Evolutionary conservation across 768 basidiomycete species (phyloP).

Genomic region (Leccinum imitatum): DNA sequence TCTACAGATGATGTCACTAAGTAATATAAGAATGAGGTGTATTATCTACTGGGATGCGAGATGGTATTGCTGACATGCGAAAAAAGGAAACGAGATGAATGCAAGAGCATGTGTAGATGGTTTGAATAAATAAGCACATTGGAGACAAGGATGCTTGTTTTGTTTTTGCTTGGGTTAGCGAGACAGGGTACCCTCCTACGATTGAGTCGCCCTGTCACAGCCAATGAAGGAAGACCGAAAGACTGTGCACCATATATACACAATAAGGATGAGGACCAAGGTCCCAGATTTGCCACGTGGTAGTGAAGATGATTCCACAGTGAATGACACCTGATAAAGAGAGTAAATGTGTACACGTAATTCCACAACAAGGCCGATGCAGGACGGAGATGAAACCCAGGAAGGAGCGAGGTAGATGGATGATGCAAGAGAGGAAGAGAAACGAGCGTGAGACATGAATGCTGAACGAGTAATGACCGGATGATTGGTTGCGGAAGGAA

Average conservation of each 20-base stretch:
- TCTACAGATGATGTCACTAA: slow-evolving; percentile 27
- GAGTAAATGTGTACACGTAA: slow-evolving; percentile 32
- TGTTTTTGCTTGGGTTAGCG: not conserved
- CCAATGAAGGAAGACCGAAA: not conserved
- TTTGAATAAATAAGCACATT: slow-evolving; percentile 2
- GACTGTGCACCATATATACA: slow-evolving; percentile 21
- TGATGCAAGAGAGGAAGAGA: slow-evolving; percentile 4
- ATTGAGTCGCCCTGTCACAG: slow-evolving; percentile 4
- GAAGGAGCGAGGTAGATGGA: slow-evolving; percentile 10
- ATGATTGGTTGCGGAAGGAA: slow-evolving; percentile 1
- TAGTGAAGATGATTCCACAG: slow-evolving; percentile 1
- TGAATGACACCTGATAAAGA: slow-evolving; percentile 15
- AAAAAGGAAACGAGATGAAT: not conserved
- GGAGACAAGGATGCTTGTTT: not conserved
- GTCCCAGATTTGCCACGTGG: slow-evolving; percentile 1
- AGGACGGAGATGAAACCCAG: slow-evolving; percentile 17
- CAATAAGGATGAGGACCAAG: slow-evolving; percentile 14
- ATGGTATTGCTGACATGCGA: slow-evolving; percentile 8
- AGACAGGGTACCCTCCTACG: slow-evolving; percentile 8
- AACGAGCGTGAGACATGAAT: slow-evolving; percentile 14
- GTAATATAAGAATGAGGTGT: slow-evolving; percentile 17
- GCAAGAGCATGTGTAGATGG: not conserved
- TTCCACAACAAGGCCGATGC: slow-evolving; percentile 33
- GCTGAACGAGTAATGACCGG: slow-evolving; percentile 19
- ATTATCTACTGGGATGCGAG: slow-evolving; percentile 21